These are phyloP conservation scores for Peterozyma toletana DNA, from an alignment of 805 yeast species.

Conservation along the genomic window DNA sequence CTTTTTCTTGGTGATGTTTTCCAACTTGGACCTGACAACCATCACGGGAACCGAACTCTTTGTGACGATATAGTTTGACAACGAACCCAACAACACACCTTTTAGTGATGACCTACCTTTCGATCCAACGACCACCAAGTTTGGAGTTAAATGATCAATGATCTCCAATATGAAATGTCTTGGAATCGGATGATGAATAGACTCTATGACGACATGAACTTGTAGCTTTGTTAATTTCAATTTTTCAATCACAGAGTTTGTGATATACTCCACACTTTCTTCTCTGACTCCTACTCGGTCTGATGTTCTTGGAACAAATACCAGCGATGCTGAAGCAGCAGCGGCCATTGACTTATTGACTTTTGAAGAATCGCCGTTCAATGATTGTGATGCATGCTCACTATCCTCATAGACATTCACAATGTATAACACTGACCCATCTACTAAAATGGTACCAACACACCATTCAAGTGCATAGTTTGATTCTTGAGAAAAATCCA, in stretches of 20 bases:
- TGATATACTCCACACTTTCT: slow-evolving; percentile 34
- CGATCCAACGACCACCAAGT: slow-evolving; percentile 69
- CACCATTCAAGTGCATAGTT: slow-evolving; percentile 83
- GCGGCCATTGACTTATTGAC: slow-evolving; percentile 2
- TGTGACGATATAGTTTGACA: slow-evolving; percentile 66
- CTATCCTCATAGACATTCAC: slow-evolving; percentile 50
- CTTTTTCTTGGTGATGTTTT: slow-evolving; percentile 55
- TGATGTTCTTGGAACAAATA: slow-evolving; percentile 6
- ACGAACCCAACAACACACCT: slow-evolving; percentile 68
- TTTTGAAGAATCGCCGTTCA: slow-evolving; percentile 24
- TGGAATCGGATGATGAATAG: slow-evolving; percentile 70
- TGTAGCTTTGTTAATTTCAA: slow-evolving; percentile 62
- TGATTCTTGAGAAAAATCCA: slow-evolving; percentile 80
- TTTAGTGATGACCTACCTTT: slow-evolving; percentile 66
- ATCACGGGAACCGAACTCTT: slow-evolving; percentile 70
- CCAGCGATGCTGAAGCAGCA: slow-evolving; percentile 4
- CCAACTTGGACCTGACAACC: slow-evolving; percentile 70
- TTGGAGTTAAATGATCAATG: slow-evolving; percentile 65
- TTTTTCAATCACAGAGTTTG: slow-evolving; percentile 31
- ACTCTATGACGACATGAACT: slow-evolving; percentile 67
- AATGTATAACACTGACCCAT: slow-evolving; percentile 75
- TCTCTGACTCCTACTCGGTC: slow-evolving; percentile 30
- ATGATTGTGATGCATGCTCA: slow-evolving; percentile 24
- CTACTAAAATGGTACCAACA: slow-evolving; percentile 75
- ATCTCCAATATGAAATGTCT: slow-evolving; percentile 63